Evolutionary conservation across 2,329 filamentous ascomycete species (phyloP), one percentile per base, ranked within the genome.

Genomic region (Lizonia empirigonia): DNA sequence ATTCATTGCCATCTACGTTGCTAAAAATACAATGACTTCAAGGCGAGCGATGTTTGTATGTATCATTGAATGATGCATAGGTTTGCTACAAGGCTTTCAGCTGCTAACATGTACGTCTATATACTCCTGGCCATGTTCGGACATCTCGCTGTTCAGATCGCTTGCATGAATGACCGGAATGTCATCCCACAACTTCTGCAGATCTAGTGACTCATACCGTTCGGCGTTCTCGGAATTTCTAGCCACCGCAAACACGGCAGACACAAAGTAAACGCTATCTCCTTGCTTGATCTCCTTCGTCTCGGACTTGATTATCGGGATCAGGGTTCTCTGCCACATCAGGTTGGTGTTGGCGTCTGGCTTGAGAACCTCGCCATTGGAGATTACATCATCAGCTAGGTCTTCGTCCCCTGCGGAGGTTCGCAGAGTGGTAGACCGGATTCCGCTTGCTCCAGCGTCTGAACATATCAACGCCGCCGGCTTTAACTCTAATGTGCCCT

Each of bases 311-410:
- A 70, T 27, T 0, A 58, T 67, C 0, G 69, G 69, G 6, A 72
- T 70, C 10, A 71, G 44, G 3, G 67, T 70, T 7, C 69, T 55
- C 39, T 70, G 69, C 67, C 66, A 70, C 7, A 71, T 64, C 3
- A 72, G 35, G 41, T 71, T 71, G 2, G 69, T 72, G 44, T 72
- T 72, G 2, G 69, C 67, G 44, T 72, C 69, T 16, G 69, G 69
- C 38, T 72, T 72, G 4, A 71, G 54, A 2, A 65, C 29, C 6
- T 67, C 49, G 3, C 37, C 52, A 29, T 27, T 30, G 4, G 37
- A 34, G 45, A 23, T 29, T 7, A 41, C 23, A 9, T 30, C n/a
- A 12, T 20, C 9, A 6, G 20, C 1, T 23, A 15, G n/a, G 1
- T 5, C 12, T 10, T 27, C 18, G 4, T 16, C 19, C 13, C 2